Base-by-base conservation (phyloP, 1,284 basidiomycete species). In the Apiotrichum akiyoshidainum region DNA sequence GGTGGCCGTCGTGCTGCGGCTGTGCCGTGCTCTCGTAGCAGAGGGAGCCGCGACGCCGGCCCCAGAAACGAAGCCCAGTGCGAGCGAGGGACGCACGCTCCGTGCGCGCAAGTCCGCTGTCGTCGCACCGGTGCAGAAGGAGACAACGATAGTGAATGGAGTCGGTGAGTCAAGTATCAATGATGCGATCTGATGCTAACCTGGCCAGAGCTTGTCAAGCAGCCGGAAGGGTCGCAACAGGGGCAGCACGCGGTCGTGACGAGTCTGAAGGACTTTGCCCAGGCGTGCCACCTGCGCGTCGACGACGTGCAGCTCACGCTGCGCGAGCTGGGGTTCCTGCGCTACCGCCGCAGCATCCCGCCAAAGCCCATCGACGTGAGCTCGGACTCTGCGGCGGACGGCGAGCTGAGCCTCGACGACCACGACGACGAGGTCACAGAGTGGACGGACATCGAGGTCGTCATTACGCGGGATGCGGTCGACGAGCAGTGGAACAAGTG, bases 291-390 rank as follows among this genome's bases (percentile, higher is more conserved):
- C 74, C 78, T 98, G 54, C 83, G 91, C 2, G 75, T 86, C 0
- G 92, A 97, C 63, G 94, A 98, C 71, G 85, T 87, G 0, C 87
- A 90, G 0, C 90, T 93, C 73, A 89, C 92, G 1, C 78, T 98
- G 55, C 86, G 88, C 55, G 92, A 96, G 72, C 87, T 89, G 54
- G 92, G 92, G 17, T 79, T 98, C 57, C 80, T 96, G 19, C 78
- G 76, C 52, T 77, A 80, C 44, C 77, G 77, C 0, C 67, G 65
- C 7, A 46, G 48, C 37, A 46, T 63, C 10, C 41, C 42, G 33
- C 64, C 45, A 2, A 58, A 57, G 40, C 58, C 56, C 21, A 59
- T 62, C 22, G 58, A 60, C 21, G 68, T 68, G 8, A 56, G 14
- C 16, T 57, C 78, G 14, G 64, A 46, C 52, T 57, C 57, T 11